These are phyloP conservation scores for Mycena galopus DNA, from an alignment of 768 basidiomycete genomes.

Conservation along the genomic window DNA sequence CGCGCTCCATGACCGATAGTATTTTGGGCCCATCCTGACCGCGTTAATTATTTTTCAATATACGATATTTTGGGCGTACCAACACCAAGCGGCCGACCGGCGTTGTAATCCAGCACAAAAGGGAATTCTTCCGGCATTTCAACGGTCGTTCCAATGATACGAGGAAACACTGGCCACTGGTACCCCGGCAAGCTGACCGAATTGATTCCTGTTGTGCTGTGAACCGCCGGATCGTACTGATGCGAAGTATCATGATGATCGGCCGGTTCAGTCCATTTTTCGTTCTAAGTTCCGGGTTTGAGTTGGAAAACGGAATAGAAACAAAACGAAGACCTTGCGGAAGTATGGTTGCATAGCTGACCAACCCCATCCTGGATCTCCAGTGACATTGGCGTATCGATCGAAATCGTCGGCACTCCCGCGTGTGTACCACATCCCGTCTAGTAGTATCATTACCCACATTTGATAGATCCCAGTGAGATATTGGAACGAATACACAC, in stretches of 20 bases:
- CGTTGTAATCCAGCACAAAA: constrained; percentile 47
- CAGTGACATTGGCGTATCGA: constrained; percentile 45
- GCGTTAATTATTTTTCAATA: too few species aligned
- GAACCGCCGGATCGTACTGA: constrained; percentile 52
- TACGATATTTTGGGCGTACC: constrained; percentile 39
- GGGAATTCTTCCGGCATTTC: constrained; percentile 45
- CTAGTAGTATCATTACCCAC: constrained; percentile 28
- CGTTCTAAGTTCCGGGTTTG: constrained; percentile 44
- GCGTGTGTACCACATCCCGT: constrained; percentile 48
- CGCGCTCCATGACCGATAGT: constrained; percentile 43
- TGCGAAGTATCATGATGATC: constrained; percentile 54
- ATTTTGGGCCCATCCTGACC: constrained; percentile 46
- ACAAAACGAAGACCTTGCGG: constrained; percentile 40
- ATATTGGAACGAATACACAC: constrained; percentile 38
- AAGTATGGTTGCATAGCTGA: constrained; percentile 45
- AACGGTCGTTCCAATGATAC: constrained; percentile 46
- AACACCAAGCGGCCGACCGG: constrained; percentile 45
- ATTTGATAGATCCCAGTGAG: too few species aligned
- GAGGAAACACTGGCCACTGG: constrained; percentile 49
- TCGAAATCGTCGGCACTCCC: constrained; percentile 49
- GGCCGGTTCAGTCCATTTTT: constrained; percentile 50
- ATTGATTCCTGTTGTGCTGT: constrained; percentile 50
- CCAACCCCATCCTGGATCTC: too few species aligned
- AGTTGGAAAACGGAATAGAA: background rate
- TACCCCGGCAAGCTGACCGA: constrained; percentile 51